phyloP scores from a whole-genome alignment of 495 filamentous ascomycete species.

The Podospora tetraspora region DNA sequence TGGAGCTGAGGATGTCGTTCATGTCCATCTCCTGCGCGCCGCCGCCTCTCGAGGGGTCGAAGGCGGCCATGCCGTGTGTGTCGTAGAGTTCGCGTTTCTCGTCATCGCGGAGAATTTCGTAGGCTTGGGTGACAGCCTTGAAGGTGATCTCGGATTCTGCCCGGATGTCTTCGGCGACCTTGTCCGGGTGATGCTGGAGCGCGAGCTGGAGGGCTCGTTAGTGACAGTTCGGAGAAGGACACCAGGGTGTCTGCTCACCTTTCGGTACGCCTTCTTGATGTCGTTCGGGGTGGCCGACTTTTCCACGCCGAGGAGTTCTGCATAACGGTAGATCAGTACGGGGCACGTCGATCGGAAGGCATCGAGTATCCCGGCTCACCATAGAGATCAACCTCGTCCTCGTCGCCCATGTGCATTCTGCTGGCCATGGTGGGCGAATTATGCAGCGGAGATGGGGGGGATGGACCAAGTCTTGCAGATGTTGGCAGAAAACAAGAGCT shows the following conservation, averaged over 20 bases:
- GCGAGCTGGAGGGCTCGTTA: slow-evolving; percentile 59
- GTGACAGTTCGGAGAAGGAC: background rate
- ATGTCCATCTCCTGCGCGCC: slow-evolving; percentile 71
- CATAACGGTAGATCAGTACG: slow-evolving; percentile 8
- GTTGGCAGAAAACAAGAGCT: background rate
- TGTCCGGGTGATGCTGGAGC: slow-evolving; percentile 86
- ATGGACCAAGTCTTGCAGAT: background rate
- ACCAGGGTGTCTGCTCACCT: slow-evolving; percentile 49
- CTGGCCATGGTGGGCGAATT: slow-evolving; percentile 35
- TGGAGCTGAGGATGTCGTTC: slow-evolving; percentile 84
- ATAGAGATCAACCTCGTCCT: slow-evolving; percentile 59
- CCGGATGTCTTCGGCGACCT: slow-evolving; percentile 83
- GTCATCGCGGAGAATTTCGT: slow-evolving; percentile 96
- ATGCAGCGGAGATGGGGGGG: slow-evolving; percentile 3
- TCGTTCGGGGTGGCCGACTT: slow-evolving; percentile 69
- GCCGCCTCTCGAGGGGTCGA: slow-evolving; percentile 62
- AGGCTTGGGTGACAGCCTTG: slow-evolving; percentile 86
- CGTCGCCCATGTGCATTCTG: slow-evolving; percentile 27
- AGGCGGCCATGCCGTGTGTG: slow-evolving; percentile 91
- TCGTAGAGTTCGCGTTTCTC: slow-evolving; percentile 89
- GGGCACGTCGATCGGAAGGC: background rate
- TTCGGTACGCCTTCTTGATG: slow-evolving; percentile 96
- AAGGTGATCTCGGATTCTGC: slow-evolving; percentile 81
- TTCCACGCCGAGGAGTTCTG: slow-evolving; percentile 71
- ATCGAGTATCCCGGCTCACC: slow-evolving; percentile 41